Conservation (phyloP, 2,329 filamentous ascomycete species). For the Cladosporium oxysporum region DNA sequence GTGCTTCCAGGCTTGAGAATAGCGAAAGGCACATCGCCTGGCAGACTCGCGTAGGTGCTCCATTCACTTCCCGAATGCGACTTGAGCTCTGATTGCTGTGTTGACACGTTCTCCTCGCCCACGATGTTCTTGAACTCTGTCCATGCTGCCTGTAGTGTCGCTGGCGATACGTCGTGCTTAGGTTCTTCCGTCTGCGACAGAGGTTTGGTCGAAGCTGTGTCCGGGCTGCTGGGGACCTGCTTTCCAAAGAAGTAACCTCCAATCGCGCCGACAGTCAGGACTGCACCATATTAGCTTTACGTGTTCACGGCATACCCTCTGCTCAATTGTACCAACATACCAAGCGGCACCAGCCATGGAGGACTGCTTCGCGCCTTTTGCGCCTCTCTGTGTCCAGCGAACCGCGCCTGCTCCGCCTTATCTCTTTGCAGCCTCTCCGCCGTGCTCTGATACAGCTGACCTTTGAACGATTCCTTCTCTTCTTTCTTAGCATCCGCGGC, state of each 20-base stretch:
- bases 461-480: conserved; percentile 54
- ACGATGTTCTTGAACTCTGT: conserved; percentile 62
- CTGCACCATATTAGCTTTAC: conserved; percentile 39
- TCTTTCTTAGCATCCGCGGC: conserved; percentile 41
- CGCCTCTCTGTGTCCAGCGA: conserved; percentile 41
- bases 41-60: conserved; percentile 55
- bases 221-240: conserved; percentile 46
- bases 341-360: conserved; percentile 36
- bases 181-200: conserved; percentile 51
- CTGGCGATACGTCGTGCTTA: conserved; percentile 56
- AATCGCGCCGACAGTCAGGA: conserved; percentile 52
- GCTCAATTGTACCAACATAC: conserved; percentile 23
- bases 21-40: conserved; percentile 54
- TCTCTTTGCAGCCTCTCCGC: conserved; percentile 60
- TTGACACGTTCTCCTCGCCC: conserved; percentile 64
- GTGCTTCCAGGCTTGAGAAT: conserved; percentile 77
- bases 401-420: conserved; percentile 56
- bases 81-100: conserved; percentile 54
- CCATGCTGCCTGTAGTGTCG: conserved; percentile 66
- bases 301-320: background rate
- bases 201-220: conserved; percentile 58
- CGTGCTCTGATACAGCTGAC: conserved; percentile 64
- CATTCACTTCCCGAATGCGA: conserved; percentile 64
- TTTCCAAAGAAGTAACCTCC: conserved; percentile 60
- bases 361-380: conserved; percentile 32